These are phyloP conservation scores for Stephania yunnanensis DNA, from an alignment of 164 flowering plant genomes.

Conservation along the genomic window DNA sequence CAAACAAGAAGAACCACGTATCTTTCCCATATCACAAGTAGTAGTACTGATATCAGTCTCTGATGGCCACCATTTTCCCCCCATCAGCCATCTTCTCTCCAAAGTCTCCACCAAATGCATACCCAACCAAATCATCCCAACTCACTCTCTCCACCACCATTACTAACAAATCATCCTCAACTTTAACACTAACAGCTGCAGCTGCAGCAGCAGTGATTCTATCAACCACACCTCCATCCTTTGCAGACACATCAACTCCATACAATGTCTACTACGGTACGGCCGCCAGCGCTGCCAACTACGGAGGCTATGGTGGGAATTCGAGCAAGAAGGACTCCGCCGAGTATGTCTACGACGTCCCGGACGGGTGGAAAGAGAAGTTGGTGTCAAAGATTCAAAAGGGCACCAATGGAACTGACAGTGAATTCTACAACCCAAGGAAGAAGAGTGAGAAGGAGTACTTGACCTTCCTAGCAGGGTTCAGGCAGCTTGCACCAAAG, in stretches of 20 bases:
- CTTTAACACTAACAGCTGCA: constrained; percentile 18
- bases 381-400: constrained; percentile 83
- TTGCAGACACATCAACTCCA: constrained; percentile 33
- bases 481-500: constrained; percentile 64
- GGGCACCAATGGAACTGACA: constrained; percentile 96
- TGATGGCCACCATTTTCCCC: constrained; percentile 58
- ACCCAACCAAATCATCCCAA: constrained; percentile 8
- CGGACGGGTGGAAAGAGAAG: constrained; percentile 87
- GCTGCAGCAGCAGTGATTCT: constrained; percentile 29
- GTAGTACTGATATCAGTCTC: constrained; percentile 11
- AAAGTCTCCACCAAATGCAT: constrained; percentile 19
- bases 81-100: constrained; percentile 39
- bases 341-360: constrained; percentile 85
- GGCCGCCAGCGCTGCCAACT: constrained; percentile 94
- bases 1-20: too few relatives aligned
- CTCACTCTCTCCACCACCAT: constrained; percentile 7
- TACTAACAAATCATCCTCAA: constrained; percentile 14
- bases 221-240: constrained; percentile 35
- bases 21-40: not conserved
- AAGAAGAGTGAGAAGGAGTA: constrained; percentile 78
- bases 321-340: constrained; percentile 76
- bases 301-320: constrained; percentile 93
- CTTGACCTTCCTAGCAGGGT: constrained; percentile 71
- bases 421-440: constrained; percentile 90
- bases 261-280: constrained; percentile 79